Base-by-base conservation (phyloP, 164 flowering plant species). In the Vitis riparia region DNA sequence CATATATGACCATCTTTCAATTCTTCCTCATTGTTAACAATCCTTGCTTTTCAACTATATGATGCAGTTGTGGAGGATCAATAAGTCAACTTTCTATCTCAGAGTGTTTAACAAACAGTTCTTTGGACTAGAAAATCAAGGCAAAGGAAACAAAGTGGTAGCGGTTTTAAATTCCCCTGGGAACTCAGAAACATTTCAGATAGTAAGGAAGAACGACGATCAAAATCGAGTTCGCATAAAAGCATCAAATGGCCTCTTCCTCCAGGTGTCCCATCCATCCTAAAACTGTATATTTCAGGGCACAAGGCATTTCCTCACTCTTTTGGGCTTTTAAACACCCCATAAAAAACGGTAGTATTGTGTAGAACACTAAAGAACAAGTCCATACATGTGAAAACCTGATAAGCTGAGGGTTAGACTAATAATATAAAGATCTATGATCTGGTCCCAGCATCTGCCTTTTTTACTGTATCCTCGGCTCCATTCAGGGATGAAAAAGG, bases 21-120 rank as follows among this genome's bases (percentile, higher is more conserved):
- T 23, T 23, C 27, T 23, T 23, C 27, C 27, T 23, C 3, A 11
- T 51, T 51, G 53, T 51, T 51, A 11, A 11, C 56, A 53, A 5
- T 53, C 56, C 3, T 53, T n/a, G 14, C n/a, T n/a, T 53, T 53
- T 23, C 27, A 0, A 2, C 15, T n/a, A 2, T 13, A 4, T 23
- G 8, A 51, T 71, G 66, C 67, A 73, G 77, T 44, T 74, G 62
- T 74, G 77, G 77, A 75, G 78, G 55, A 37, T 75, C 30, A 58
- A 51, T 50, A 65, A 71, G 17, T 2, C 73, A 11, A n/a, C 50
- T 51, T 75, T 66, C 59, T 67, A 67, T 15, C 57, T 75, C 2
- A 62, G 78, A 61, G 78, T 62, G 32, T 67, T 32, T 47, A 71
- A 71, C 55, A 67, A 71, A 62, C 68, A 71, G 56, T 75, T 75